These are phyloP conservation scores for Penicillium sp. DNA, from an alignment of 2,329 filamentous ascomycete species.

Conservation along the genomic window DNA sequence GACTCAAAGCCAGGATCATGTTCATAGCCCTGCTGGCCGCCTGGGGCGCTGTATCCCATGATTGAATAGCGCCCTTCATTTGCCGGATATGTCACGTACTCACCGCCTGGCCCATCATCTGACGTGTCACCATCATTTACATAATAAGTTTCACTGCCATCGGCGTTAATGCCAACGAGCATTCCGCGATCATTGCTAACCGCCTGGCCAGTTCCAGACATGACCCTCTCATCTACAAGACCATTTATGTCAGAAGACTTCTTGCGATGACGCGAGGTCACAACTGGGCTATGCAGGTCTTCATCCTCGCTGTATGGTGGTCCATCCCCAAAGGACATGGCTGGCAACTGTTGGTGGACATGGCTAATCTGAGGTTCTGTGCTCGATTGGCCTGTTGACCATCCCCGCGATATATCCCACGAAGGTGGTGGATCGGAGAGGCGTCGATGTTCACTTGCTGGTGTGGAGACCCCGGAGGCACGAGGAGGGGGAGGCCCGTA, in stretches of 20 bases:
- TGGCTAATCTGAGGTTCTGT: slow-evolving; percentile 51
- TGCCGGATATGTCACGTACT: slow-evolving; percentile 74
- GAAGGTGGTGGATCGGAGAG: slow-evolving; percentile 73
- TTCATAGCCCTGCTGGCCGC: slow-evolving; percentile 39
- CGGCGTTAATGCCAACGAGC: slow-evolving; percentile 64
- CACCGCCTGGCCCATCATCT: slow-evolving; percentile 69
- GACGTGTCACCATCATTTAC: slow-evolving; percentile 62
- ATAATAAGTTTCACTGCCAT: slow-evolving; percentile 73
- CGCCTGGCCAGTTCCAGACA: slow-evolving; percentile 23
- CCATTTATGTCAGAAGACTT: slow-evolving; percentile 56
- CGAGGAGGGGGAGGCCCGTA: slow-evolving; percentile 82
- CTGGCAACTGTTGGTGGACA: slow-evolving; percentile 67
- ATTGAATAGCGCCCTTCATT: slow-evolving; percentile 60
- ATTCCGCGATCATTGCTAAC: slow-evolving; percentile 63
- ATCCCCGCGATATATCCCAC: slow-evolving; percentile 68
- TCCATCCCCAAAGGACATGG: slow-evolving; percentile 80
- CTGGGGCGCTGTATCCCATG: slow-evolving; percentile 39
- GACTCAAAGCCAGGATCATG: slow-evolving; percentile 37
- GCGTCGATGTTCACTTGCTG: slow-evolving; percentile 73
- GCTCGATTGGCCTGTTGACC: slow-evolving; percentile 52
- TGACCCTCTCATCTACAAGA: slow-evolving; percentile 36
- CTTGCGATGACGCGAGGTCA: slow-evolving; percentile 82
- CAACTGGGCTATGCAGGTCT: slow-evolving; percentile 83
- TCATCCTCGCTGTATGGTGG: slow-evolving; percentile 95
- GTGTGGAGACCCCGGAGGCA: slow-evolving; percentile 76